These are phyloP conservation scores for Digitaria exilis DNA, from an alignment of 202 grass and related monocot species.

Conservation along the genomic window DNA sequence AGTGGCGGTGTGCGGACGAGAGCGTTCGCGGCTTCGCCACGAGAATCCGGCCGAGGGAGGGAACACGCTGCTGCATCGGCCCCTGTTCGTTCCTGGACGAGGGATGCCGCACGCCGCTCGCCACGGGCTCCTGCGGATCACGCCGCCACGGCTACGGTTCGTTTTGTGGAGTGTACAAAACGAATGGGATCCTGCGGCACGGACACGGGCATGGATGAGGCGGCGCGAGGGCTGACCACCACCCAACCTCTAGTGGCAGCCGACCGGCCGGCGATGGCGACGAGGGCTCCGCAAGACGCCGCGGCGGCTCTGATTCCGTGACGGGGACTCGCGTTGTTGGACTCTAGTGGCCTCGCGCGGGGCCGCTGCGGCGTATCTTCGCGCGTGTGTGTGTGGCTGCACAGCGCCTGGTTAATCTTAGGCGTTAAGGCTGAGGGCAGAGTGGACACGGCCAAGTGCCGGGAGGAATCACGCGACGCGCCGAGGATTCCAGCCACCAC, in stretches of 20 bases:
- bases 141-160: too few species aligned
- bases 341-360: not conserved
- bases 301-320: slow-evolving; percentile 35
- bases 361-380: not conserved
- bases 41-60: too few species aligned
- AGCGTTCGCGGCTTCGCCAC: not conserved
- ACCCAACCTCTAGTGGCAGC: not conserved
- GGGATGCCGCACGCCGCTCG: not conserved
- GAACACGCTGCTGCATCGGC: not conserved
- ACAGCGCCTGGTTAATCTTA: not conserved
- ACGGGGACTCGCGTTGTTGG: not conserved
- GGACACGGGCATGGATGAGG: not conserved
- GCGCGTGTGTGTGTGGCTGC: not conserved
- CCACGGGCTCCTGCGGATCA: too few species aligned
- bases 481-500: not conserved
- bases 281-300: not conserved
- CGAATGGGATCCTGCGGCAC: too few species aligned
- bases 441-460: not conserved
- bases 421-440: not conserved
- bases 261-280: not conserved
- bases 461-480: not conserved
- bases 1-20: slow-evolving; percentile 6
- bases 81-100: slow-evolving; percentile 7
- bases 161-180: too few species aligned
- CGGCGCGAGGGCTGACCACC: too few species aligned